Conservation (phyloP, 2,329 filamentous ascomycete genomes). For the Sclerotinia nivalis region DNA sequence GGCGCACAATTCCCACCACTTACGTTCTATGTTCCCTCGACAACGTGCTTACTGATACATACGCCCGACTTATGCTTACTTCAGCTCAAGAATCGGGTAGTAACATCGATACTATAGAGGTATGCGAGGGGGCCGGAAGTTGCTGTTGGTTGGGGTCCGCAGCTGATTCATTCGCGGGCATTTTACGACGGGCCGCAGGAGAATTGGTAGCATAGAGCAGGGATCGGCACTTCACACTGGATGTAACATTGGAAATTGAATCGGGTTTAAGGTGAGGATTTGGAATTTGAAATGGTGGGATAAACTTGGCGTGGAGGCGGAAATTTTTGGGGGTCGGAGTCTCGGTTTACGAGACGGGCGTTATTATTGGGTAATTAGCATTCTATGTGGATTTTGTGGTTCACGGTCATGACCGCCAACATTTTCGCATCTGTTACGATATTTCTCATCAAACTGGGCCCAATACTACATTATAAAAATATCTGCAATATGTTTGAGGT, state of each 20-base stretch:
- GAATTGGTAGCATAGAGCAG: conserved; percentile 1
- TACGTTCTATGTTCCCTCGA: conserved; percentile 35
- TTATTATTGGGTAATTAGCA: background rate
- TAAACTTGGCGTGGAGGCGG: conserved; percentile 2
- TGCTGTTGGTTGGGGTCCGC: conserved; percentile 25
- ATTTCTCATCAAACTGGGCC: background rate
- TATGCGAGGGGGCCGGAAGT: conserved; percentile 31
- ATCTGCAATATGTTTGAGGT: background rate
- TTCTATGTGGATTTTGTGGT: background rate
- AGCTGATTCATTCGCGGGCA: conserved; percentile 13
- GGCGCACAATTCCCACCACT: conserved; percentile 36
- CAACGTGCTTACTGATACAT: conserved; percentile 28
- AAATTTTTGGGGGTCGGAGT: conserved; percentile 7
- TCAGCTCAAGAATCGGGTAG: conserved; percentile 31
- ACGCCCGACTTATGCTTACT: conserved; percentile 33
- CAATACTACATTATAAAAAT: background rate
- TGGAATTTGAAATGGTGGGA: background rate
- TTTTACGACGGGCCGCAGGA: conserved; percentile 20
- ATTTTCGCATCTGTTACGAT: background rate
- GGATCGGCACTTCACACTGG: background rate
- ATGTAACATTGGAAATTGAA: background rate
- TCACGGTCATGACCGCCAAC: background rate
- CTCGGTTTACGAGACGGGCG: conserved; percentile 2
- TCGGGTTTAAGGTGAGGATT: background rate
- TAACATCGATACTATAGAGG: conserved; percentile 33